Base-by-base conservation (phyloP, 148 eudicot species). In the Rhododendron mucronatum region DNA sequence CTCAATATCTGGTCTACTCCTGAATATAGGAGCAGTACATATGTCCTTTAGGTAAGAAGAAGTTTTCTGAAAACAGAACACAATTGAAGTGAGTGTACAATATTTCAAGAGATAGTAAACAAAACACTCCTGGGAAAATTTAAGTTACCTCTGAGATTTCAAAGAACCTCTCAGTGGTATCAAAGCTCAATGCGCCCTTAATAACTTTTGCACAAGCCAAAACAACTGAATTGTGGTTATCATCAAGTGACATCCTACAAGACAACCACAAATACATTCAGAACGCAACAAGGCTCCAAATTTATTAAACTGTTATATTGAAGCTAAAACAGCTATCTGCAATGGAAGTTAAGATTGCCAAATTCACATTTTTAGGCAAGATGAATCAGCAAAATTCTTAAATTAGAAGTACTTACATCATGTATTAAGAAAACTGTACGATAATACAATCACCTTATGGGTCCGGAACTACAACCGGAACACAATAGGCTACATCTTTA, bases 221-320 rank as follows among this genome's bases (percentile, higher is more conserved):
- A 85, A 94, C 95, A 77, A 97, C 98, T 57, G 94, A 93, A 41
- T 87, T 86, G 88, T 97, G 98, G 88, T 95, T 95, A 87, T 95
- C 99, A 89, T 97, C 99, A 41, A 97, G 94, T 45, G 92, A 89
- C 91, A 97, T 89, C 94, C 99, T 97, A 86, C 86, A 88, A 78
- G 84, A 84, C 51, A 21, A 80, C 81, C 39, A 88, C 57, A 35
- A n/a, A 39, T 26, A 78, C 67, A 61, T 63, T 76, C 26, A 83
- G 75, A 81, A 59, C 7, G 39, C 20, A 59, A 57, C 39, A 82
- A 26, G 61, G 37, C 39, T 50, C 51, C 3, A 48, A 80, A 1
- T 26, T 30, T 41, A 85, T 44, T 59, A 61, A 10, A 75, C 9
- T 3, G 39, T 73, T 85, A 77, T 1, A 85, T 23, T 59, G 83